phyloP scores from a whole-genome alignment of 805 yeast species.

The Zygosaccharomyces rouxii region DNA sequence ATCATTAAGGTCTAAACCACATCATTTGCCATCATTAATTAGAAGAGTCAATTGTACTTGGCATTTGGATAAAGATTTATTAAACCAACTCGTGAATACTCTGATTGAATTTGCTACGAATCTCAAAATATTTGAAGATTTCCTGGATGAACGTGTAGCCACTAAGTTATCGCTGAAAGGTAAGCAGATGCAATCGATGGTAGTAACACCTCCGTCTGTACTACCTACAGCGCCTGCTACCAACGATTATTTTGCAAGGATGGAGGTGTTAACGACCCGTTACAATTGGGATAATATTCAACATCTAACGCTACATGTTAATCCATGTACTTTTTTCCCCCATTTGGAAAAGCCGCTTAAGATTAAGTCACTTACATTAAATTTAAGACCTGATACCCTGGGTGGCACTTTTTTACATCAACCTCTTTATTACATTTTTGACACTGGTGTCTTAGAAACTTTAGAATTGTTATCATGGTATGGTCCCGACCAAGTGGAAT shows the following conservation, averaged over 20 bases:
- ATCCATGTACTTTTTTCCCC: slow-evolving; percentile 24
- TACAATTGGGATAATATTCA: slow-evolving; percentile 23
- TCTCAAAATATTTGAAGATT: slow-evolving; percentile 25
- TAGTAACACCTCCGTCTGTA: slow-evolving; percentile 25
- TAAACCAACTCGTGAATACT: slow-evolving; percentile 18
- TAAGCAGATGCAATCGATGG: slow-evolving; percentile 19
- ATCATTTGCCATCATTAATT: slow-evolving; percentile 20
- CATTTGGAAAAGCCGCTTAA: slow-evolving; percentile 19
- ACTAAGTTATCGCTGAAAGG: slow-evolving; percentile 14
- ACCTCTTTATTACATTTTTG: slow-evolving; percentile 33
- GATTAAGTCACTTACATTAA: slow-evolving; percentile 24
- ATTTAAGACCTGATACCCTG: slow-evolving; percentile 29
- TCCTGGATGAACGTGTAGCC: slow-evolving; percentile 19
- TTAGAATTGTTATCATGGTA: slow-evolving; percentile 40
- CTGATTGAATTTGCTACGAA: slow-evolving; percentile 18
- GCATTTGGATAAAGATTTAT: slow-evolving; percentile 23
- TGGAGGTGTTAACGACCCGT: slow-evolving; percentile 10
- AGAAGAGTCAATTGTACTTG: slow-evolving; percentile 30
- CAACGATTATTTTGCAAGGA: slow-evolving; percentile 14
- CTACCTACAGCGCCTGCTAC: slow-evolving; percentile 21
- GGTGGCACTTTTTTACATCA: slow-evolving; percentile 11
- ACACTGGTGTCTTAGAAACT: slow-evolving; percentile 25
- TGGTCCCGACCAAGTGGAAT: slow-evolving; percentile 22
- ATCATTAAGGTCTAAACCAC: slow-evolving; percentile 19
- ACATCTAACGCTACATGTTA: slow-evolving; percentile 26